These are phyloP conservation scores for Haplosporangium gracile DNA, from an alignment of 192 early-diverging fungal species.

Conservation along the genomic window DNA sequence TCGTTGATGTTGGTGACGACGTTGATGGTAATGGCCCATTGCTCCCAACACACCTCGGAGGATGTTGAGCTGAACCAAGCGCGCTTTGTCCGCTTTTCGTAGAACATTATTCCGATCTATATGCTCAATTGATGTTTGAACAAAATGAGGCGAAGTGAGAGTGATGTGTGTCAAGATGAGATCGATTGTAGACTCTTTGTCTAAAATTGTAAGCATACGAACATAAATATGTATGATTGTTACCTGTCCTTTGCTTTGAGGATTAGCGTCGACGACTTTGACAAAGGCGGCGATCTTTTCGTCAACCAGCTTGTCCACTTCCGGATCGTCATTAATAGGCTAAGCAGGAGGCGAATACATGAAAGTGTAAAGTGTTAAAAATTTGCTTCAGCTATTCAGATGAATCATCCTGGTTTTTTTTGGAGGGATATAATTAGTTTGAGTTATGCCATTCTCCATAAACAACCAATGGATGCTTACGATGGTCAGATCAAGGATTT, in stretches of 20 bases:
- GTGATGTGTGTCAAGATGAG: too few relatives aligned
- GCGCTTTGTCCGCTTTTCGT: slow-evolving; percentile 71
- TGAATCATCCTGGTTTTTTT: background rate
- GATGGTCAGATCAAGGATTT: slow-evolving; percentile 66
- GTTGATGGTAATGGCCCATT: slow-evolving; percentile 69
- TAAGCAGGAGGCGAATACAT: slow-evolving; percentile 10
- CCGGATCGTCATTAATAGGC: slow-evolving; percentile 68
- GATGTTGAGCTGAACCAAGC: slow-evolving; percentile 70
- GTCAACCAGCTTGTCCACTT: slow-evolving; percentile 64
- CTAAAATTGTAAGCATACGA: too few relatives aligned
- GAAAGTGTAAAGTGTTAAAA: background rate
- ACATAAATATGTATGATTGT: background rate
- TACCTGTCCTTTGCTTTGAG: slow-evolving; percentile 66
- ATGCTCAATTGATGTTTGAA: background rate
- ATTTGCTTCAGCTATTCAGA: background rate
- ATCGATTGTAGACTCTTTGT: background rate
- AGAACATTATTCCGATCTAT: slow-evolving; percentile 72
- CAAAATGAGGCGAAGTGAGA: background rate
- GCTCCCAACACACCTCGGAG: slow-evolving; percentile 73
- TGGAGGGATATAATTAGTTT: background rate
- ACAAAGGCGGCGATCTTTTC: slow-evolving; percentile 64
- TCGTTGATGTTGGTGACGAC: slow-evolving; percentile 62
- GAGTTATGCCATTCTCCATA: background rate
- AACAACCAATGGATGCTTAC: slow-evolving; percentile 41
- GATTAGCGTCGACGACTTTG: slow-evolving; percentile 46